Base-by-base conservation (phyloP, 2,329 filamentous ascomycete species). In the Aspergillus niger region DNA sequence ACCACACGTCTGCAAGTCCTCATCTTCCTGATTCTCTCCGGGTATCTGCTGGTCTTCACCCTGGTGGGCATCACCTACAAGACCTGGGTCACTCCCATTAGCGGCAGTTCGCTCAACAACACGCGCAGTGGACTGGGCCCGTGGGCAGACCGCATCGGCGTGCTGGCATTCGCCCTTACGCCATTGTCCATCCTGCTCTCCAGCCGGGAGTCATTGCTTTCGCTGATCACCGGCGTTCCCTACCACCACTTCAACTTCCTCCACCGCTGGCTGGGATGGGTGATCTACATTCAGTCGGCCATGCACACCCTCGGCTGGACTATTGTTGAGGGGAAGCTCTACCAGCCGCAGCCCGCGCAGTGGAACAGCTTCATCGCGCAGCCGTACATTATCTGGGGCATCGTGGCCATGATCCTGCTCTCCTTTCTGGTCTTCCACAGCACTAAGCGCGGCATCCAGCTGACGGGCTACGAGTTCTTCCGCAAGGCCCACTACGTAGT, bases 181-280 rank as follows among this genome's bases (percentile, higher is more conserved):
- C 90, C 90, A 0, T 79, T 92, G 0, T 87, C 87, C 0, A 77
- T 92, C 30, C 75, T 90, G 51, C 81, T 92, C 11, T 82, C 85
- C n/a, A 87, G 81, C 59, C 83, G 90, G 43, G 90, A 92, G 71
- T 90, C 87, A 0, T 78, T 92, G 2, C 81, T 92, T 3, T 89
- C 86, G 0, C 72, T 90, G 13, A 73, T 91, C 52, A 92, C 89
- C 0, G 90, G 90, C 1, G 80, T 92, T 0, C 89, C 90, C 0
- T 91, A 91, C 69, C 89, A 92, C 66, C 86, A 84, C 68, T 91
- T 92, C 81, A 88, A 90, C 74, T 92, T 92, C 70, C 77, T 92
- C 20, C 90, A 92, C 72, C 86, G 89, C 32, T 92, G 90, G 90
- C 78, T 88, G 0, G 90, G 90, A 6, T 89, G 89, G 63, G 81